phyloP scores from a whole-genome alignment of 1,139 yeast genomes.

The Chernovozyma sophiae-reginae region DNA sequence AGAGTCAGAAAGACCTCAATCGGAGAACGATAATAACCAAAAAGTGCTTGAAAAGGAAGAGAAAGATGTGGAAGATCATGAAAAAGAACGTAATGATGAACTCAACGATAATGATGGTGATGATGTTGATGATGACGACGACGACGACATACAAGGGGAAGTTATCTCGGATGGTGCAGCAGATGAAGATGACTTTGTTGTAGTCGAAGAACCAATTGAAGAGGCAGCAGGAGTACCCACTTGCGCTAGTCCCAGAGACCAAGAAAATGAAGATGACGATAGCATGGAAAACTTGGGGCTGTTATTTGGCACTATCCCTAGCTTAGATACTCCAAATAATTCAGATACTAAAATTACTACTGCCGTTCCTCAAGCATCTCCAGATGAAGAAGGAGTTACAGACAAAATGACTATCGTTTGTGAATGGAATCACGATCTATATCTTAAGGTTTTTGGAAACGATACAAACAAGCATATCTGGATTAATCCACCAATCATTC shows the following conservation, averaged over 20 bases:
- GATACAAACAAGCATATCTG: conserved; percentile 47
- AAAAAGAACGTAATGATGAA: conserved; percentile 2
- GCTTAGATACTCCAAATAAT: neutral
- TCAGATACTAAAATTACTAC: neutral
- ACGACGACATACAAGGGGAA: neutral
- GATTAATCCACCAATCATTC: conserved; percentile 46
- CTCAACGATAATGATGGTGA: neutral
- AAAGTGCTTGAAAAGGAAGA: too few relatives aligned
- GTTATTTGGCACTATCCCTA: conserved; percentile 26
- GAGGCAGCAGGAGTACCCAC: neutral
- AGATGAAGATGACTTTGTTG: conserved; percentile 6
- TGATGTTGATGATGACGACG: neutral
- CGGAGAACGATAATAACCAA: too few relatives aligned
- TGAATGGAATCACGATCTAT: conserved; percentile 58
- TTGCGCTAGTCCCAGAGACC: neutral
- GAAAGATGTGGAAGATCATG: conserved; percentile 7
- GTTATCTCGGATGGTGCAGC: conserved; percentile 3
- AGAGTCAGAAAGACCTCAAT: neutral
- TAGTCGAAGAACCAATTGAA: conserved; percentile 2
- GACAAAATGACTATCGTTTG: conserved; percentile 57
- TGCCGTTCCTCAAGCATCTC: neutral
- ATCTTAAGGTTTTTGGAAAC: conserved; percentile 45
- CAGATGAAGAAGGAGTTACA: conserved; percentile 9
- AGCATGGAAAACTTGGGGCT: conserved; percentile 14
- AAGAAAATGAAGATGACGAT: conserved; percentile 13